A percentile compares a stretch with the other conserved stretches of the same genome.
Evolutionary conservation across 2,329 filamentous ascomycete genomes (phyloP).

Genomic region (Pyricularia sp.): DNA sequence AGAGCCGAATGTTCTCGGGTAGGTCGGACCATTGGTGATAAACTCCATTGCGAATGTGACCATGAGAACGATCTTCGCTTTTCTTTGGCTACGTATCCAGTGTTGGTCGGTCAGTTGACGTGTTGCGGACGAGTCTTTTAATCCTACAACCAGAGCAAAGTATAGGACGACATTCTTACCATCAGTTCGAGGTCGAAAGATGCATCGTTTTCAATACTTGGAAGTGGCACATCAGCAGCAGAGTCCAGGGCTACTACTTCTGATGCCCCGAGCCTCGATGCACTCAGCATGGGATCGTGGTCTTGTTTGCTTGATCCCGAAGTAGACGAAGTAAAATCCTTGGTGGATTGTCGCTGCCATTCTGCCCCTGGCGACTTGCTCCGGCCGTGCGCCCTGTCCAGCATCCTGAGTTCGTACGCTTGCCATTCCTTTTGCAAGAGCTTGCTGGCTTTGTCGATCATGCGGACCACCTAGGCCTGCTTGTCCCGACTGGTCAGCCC

Average conservation of each 20-base stretch:
- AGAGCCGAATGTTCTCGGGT: conserved; percentile 8
- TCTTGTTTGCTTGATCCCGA: not conserved
- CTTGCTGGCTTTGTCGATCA: not conserved
- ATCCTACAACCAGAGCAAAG: not conserved
- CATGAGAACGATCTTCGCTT: not conserved
- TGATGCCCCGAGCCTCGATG: not conserved
- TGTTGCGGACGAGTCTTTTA: not conserved
- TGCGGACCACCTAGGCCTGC: conserved; percentile 2
- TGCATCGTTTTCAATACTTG: not conserved
- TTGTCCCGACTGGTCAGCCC: conserved; percentile 2
- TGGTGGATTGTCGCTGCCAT: not conserved
- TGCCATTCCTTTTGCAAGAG: conserved; percentile 1
- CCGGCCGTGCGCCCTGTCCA: not conserved
- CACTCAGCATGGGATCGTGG: not conserved
- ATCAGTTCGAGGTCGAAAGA: not conserved
- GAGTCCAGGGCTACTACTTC: not conserved
- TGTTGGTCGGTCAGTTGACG: not conserved
- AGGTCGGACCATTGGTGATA: conserved; percentile 1
- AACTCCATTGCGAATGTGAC: not conserved
- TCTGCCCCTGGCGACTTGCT: not conserved
- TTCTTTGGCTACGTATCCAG: not conserved
- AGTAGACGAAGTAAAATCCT: not conserved
- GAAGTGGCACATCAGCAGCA: not conserved
- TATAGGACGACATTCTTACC: not conserved
- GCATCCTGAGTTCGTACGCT: not conserved